phyloP scores from a whole-genome alignment of 2,329 filamentous ascomycete genomes.

The Exophiala sp. region DNA sequence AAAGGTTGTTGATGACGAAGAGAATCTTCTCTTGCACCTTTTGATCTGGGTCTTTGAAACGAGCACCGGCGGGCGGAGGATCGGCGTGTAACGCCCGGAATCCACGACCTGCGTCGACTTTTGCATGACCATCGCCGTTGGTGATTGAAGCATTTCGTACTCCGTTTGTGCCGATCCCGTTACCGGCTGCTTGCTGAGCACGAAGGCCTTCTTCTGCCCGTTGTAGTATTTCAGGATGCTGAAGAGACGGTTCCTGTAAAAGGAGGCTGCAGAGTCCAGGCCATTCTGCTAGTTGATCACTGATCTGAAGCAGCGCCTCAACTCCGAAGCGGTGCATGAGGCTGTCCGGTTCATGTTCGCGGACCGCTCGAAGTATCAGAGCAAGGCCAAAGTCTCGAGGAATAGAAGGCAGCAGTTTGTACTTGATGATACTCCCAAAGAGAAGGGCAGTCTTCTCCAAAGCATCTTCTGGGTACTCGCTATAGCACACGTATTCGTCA shows the following conservation, averaged over 20 bases:
- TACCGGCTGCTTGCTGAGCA: slow-evolving; percentile 50
- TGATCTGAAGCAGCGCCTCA: slow-evolving; percentile 85
- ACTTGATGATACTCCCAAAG: slow-evolving; percentile 93
- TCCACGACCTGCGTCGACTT: slow-evolving; percentile 56
- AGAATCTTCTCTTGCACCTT: slow-evolving; percentile 88
- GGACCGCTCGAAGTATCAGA: slow-evolving; percentile 95
- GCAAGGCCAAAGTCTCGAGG: slow-evolving; percentile 89
- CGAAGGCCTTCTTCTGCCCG: slow-evolving; percentile 75
- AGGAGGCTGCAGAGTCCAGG: slow-evolving; percentile 88
- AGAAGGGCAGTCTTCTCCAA: slow-evolving; percentile 91
- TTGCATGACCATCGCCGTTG: slow-evolving; percentile 56
- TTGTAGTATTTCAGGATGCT: slow-evolving; percentile 75
- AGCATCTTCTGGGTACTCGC: slow-evolving; percentile 92
- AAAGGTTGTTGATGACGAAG: slow-evolving; percentile 95
- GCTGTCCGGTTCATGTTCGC: slow-evolving; percentile 73
- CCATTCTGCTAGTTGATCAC: slow-evolving; percentile 81
- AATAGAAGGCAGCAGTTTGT: slow-evolving; percentile 81
- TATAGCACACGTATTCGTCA: slow-evolving; percentile 93
- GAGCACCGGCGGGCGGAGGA: slow-evolving; percentile 54
- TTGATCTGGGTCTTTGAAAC: slow-evolving; percentile 75
- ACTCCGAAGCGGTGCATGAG: slow-evolving; percentile 98
- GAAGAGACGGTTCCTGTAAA: slow-evolving; percentile 71
- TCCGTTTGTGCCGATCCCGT: slow-evolving; percentile 34
- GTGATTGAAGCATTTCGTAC: slow-evolving; percentile 58
- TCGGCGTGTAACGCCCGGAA: slow-evolving; percentile 78